Evolutionary conservation across 257 asterid genomes (phyloP).

Genomic region (Dorcoceras hygrometricum): DNA sequence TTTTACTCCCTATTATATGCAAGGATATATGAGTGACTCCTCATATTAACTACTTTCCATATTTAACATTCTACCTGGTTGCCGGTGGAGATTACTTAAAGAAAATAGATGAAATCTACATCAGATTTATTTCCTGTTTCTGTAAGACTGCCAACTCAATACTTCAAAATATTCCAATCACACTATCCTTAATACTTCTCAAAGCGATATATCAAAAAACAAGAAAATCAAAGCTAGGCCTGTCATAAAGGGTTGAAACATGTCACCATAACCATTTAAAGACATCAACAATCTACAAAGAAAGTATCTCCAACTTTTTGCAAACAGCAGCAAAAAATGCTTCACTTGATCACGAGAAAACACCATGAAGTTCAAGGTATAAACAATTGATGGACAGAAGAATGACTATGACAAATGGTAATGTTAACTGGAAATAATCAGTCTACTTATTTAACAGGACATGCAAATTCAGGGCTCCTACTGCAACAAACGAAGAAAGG

Average conservation of each 20-base stretch:
- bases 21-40: not conserved
- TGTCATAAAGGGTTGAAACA: not conserved
- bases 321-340: not conserved
- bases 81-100: not conserved
- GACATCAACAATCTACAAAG: not conserved
- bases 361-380: not conserved
- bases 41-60: too few relatives aligned
- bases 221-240: not conserved
- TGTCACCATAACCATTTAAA: not conserved
- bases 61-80: not conserved
- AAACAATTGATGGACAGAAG: not conserved
- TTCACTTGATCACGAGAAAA: constrained; percentile 4
- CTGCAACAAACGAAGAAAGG: constrained; percentile 8
- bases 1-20: not conserved
- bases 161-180: not conserved
- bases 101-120: not conserved
- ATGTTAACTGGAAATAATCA: constrained; percentile 8
- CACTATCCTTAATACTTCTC: not conserved
- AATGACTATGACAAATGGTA: not conserved
- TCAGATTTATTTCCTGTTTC: not conserved
- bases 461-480: not conserved
- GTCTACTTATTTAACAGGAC: not conserved
- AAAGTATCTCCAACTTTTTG: not conserved
- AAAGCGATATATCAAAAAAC: not conserved
- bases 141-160: not conserved